Evolutionary conservation across 2,329 filamentous ascomycete genomes (phyloP).

Genomic region (Cercospora janseana): DNA sequence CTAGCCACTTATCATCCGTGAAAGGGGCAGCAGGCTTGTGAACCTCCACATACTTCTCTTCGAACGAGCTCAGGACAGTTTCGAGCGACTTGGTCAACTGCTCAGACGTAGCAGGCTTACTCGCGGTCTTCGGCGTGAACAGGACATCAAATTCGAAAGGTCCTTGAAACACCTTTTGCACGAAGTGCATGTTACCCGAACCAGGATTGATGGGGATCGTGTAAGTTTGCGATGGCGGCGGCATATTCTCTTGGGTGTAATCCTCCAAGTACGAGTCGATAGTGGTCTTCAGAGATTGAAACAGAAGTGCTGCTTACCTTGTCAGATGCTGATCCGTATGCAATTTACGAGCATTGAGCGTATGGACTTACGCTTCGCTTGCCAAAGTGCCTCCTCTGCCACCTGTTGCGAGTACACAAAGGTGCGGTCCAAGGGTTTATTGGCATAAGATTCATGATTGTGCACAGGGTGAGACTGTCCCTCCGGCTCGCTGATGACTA

Average conservation of each 20-base stretch:
- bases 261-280: constrained; percentile 59
- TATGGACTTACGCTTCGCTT: constrained; percentile 61
- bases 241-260: constrained; percentile 64
- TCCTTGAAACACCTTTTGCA: constrained; percentile 90
- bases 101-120: constrained; percentile 43
- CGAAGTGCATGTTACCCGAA: constrained; percentile 75
- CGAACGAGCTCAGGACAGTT: constrained; percentile 65
- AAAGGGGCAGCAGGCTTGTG: constrained; percentile 77
- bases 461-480: constrained; percentile 59
- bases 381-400: constrained; percentile 73
- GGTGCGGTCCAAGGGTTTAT: constrained; percentile 73
- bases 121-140: constrained; percentile 72
- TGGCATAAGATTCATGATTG: constrained; percentile 62
- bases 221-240: constrained; percentile 83
- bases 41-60: constrained; percentile 68
- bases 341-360: background rate
- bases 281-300: constrained; percentile 61
- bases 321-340: constrained; percentile 41
- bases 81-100: constrained; percentile 70
- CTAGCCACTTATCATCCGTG: constrained; percentile 65
- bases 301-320: constrained; percentile 54
- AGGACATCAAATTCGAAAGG: constrained; percentile 89
- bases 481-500: constrained; percentile 72
- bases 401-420: constrained; percentile 69
- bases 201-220: constrained; percentile 69